Conservation (phyloP, 2,329 filamentous ascomycete species). For the Alternaria conjuncta region DNA sequence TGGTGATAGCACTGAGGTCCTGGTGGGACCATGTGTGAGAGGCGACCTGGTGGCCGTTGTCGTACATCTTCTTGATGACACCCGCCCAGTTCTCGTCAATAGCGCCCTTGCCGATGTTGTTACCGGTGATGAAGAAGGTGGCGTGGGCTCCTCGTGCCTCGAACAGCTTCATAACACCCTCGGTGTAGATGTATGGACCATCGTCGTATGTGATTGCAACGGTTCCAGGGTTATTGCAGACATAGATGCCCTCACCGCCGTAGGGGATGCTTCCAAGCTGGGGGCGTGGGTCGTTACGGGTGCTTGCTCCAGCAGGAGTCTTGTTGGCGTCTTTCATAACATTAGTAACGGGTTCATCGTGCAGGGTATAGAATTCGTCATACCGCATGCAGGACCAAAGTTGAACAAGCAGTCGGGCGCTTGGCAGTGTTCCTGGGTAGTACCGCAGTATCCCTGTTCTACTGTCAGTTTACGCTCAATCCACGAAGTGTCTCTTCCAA, state of each 20-base stretch:
- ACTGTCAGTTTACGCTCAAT: neutral
- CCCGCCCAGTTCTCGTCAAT: constrained; percentile 62
- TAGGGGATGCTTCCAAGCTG: constrained; percentile 62
- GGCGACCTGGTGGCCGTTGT: constrained; percentile 66
- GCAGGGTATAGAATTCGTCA: neutral
- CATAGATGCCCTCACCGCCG: constrained; percentile 63
- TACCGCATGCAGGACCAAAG: constrained; percentile 57
- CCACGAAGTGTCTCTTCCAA: neutral
- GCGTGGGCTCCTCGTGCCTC: constrained; percentile 65
- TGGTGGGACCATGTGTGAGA: constrained; percentile 65
- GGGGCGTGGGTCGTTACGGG: constrained; percentile 58
- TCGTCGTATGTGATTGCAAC: constrained; percentile 73
- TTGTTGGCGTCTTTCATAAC: constrained; percentile 58
- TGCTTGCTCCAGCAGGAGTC: constrained; percentile 61
- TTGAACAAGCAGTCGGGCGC: constrained; percentile 67
- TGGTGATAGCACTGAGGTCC: constrained; percentile 53
- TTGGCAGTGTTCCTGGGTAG: constrained; percentile 61
- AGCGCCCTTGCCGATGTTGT: constrained; percentile 61
- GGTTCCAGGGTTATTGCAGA: constrained; percentile 60
- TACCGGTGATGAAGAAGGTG: constrained; percentile 71
- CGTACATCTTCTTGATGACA: constrained; percentile 61
- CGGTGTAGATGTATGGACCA: constrained; percentile 67
- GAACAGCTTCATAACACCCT: constrained; percentile 65
- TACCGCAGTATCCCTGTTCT: constrained; percentile 59
- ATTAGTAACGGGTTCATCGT: constrained; percentile 46